phyloP scores from a whole-genome alignment of 2,329 filamentous ascomycete genomes.

The Fusarium albosuccineum region DNA sequence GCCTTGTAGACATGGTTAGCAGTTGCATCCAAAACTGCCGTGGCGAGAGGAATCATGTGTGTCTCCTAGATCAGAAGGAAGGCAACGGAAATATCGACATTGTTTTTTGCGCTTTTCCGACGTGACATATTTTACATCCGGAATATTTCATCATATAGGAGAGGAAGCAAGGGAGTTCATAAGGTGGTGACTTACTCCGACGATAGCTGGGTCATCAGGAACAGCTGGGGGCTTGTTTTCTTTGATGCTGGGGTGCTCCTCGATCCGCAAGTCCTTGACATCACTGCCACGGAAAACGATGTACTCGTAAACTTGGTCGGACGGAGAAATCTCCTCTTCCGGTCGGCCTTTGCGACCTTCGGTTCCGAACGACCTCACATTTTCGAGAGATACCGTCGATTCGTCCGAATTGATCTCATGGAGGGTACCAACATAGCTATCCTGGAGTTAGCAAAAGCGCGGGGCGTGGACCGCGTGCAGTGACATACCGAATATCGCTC shows the following conservation, averaged over 20 bases:
- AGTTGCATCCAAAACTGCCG: constrained; percentile 44
- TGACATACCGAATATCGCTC: constrained; percentile 90
- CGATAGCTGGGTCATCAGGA: constrained; percentile 95
- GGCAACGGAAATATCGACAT: constrained; percentile 99
- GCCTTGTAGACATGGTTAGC: constrained; percentile 52
- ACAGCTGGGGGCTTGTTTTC: constrained; percentile 82
- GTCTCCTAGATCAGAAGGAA: constrained; percentile 88
- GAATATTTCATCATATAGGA: constrained; percentile 89
- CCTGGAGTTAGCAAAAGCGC: constrained; percentile 50
- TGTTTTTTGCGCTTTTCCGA: constrained; percentile 94
- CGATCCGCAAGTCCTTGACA: constrained; percentile 97
- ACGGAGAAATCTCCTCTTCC: constrained; percentile 84
- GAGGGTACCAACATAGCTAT: constrained; percentile 92
- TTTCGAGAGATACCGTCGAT: constrained; percentile 95
- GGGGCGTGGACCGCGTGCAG: constrained; percentile 16
- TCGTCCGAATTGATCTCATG: constrained; percentile 99
- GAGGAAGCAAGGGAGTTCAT: constrained; percentile 21
- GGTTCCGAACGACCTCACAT: constrained; percentile 94
- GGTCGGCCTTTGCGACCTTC: constrained; percentile 87
- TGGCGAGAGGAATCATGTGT: constrained; percentile 16
- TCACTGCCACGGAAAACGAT: constrained; percentile 98
- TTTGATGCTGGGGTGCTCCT: constrained; percentile 81
- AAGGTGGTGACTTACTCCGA: constrained; percentile 82
- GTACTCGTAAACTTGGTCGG: constrained; percentile 94
- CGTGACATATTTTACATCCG: constrained; percentile 93